Evolutionary conservation across 208 protist species (phyloP), one percentile per base, ranked within the genome.

Genomic region (Dictyostelium gargantuum): DNA sequence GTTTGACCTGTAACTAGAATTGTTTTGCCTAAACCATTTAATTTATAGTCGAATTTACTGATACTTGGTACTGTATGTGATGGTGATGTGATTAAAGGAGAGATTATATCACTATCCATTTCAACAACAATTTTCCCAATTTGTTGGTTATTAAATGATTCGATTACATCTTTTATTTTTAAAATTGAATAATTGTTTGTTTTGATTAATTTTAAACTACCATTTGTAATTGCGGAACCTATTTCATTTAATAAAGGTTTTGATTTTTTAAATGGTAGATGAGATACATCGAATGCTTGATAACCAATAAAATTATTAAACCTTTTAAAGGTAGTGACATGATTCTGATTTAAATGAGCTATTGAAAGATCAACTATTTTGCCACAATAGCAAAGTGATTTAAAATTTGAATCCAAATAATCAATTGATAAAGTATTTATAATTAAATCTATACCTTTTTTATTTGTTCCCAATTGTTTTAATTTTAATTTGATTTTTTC

Each of bases 281-380:
- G 0, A n/a, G 19, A 29, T 15, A 73, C 0, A 44, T 73, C 66
- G 9, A 44, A 10, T 44, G 6, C 44, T n/a, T 46, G 13, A 44
- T 74, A 74, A 6, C 35, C 4, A 46, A 74, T 44, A n/a, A 29
- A 0, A 29, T 38, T 84, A 10, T 95, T 91, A 23, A 76, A 91
- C 6, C 70, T 38, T 29, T 96, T 76, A 38, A 94, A 80, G 0
- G 93, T 6, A 19, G 10, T 15, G 29, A 84, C 79, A 44, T 96
- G 84, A 50, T 82, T 63, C 0, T 13, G 6, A 15, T 63, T 32
- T 42, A 95, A 84, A 46, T 96, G 91, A 23, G 89, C 74, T 26
- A 95, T 94, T 63, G 95, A 95, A 52, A 96, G 52, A 72, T 96
- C 95, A 21, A 96, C 38, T 48, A 96, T 95, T 29, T 61, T 80